Evolutionary conservation across 345 rosid species (phyloP).

Genomic region (Streptanthus diversifolius): DNA sequence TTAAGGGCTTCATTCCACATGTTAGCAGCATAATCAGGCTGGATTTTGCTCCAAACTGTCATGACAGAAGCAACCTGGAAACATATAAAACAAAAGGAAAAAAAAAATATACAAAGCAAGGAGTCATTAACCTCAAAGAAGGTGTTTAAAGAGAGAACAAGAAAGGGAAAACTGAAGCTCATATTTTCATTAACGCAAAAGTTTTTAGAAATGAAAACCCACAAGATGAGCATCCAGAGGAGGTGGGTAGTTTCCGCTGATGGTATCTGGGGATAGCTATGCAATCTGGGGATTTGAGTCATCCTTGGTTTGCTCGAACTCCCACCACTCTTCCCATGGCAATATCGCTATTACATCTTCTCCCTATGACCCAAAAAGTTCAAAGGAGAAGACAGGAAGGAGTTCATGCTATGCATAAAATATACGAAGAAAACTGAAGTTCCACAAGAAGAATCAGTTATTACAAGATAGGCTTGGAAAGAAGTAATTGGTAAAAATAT

Average conservation of each 20-base stretch:
- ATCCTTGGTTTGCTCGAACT: conserved; percentile 84
- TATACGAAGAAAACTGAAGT: background rate
- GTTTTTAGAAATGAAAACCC: conserved; percentile 17
- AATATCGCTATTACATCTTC: conserved; percentile 75
- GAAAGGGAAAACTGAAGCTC: background rate
- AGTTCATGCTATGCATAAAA: background rate
- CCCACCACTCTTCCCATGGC: conserved; percentile 99
- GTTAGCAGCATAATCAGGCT: conserved; percentile 91
- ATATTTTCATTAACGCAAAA: background rate
- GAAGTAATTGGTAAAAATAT: background rate
- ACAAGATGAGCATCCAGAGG: conserved; percentile 96
- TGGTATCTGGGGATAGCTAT: conserved; percentile 88
- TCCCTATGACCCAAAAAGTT: conserved; percentile 50
- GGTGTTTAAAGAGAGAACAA: background rate
- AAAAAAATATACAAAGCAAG: background rate
- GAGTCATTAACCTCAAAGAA: background rate
- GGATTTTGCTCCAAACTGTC: conserved; percentile 90
- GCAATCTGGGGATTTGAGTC: conserved; percentile 91
- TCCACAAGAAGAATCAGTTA: background rate
- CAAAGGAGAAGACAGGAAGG: background rate
- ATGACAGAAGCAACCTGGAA: conserved; percentile 90
- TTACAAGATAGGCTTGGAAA: background rate
- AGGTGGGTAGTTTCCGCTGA: conserved; percentile 81
- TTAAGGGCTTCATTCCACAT: conserved; percentile 96
- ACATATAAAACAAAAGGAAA: conserved; percentile 5